Base-by-base conservation (phyloP, 352 stramenopile species). In the Phytophthora vignae region DNA sequence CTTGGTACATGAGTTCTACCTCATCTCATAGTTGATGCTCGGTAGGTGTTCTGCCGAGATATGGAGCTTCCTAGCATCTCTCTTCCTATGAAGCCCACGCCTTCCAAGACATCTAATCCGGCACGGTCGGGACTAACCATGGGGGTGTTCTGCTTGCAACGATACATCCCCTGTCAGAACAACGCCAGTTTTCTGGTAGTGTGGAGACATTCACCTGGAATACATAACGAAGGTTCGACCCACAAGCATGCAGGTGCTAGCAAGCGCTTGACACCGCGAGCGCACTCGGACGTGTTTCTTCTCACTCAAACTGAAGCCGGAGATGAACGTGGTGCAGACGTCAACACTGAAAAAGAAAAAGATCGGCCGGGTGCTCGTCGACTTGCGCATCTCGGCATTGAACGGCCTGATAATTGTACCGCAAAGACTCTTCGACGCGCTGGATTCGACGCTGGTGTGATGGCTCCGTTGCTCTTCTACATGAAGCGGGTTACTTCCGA, bases 401-500 rank as follows among this genome's bases (percentile, higher is more conserved):
- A 60, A 40, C 27, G 31, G 17, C 50, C 52, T 38, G 57, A 72
- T 9, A 55, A n/a, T 7, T 42, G 4, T 55, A 66, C 69, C 11
- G 49, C 70, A 19, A 77, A 67, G 25, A 44, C 14, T 15, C 73
- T 89, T 29, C 49, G 68, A 8, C 46, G 42, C 0, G 6, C 72
- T 15, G 81, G 77, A 0, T 84, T 92, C 33, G 75, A 88, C 21
- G 53, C 69, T 15, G 74, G 87, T 25, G 60, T 74, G n/a, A 77
- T 81, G 29, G 57, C 85, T 33, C 78, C 84, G 19, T 72, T 81
- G 48, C 63, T 92, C 3, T 78, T 83, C 10, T 77, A 86, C 49
- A 90, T 90, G 73, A 92, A 87, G 50, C 62, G 85, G 22, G 60
- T 78, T 19, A 84, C 81, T 27, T 84, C 73, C 9, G 84, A 90